Percentiles rank a stretch among this genome's conserved stretches.
phyloP scores from a whole-genome alignment of 2,329 filamentous ascomycete species.

The Leptographium procerum region DNA sequence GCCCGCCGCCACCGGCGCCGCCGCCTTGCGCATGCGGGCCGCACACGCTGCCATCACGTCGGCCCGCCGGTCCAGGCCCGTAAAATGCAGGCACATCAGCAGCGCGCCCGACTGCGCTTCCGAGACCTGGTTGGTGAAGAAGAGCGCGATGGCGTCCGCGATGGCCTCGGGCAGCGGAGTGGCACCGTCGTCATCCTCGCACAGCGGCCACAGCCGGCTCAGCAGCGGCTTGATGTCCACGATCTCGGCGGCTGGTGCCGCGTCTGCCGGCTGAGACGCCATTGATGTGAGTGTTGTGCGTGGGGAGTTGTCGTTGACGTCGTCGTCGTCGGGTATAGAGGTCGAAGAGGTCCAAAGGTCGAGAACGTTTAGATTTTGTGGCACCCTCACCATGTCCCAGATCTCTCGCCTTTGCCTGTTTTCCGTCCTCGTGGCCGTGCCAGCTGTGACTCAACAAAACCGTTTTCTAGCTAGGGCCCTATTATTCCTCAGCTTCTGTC shows the following conservation, averaged over 20 bases:
- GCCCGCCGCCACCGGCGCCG: slow-evolving; percentile 56
- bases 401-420: too few relatives aligned
- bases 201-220: slow-evolving; percentile 57
- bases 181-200: slow-evolving; percentile 31
- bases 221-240: slow-evolving; percentile 61
- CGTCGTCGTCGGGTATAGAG: too few relatives aligned
- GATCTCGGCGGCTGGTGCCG: slow-evolving; percentile 2
- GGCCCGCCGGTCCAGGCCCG: slow-evolving; percentile 68
- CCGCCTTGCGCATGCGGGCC: slow-evolving; percentile 69
- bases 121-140: slow-evolving; percentile 85
- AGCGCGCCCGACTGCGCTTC: slow-evolving; percentile 79
- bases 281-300: background rate
- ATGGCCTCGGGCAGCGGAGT: slow-evolving; percentile 71
- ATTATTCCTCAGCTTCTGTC: too few relatives aligned
- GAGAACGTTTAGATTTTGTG: too few relatives aligned
- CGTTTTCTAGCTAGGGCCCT: too few relatives aligned
- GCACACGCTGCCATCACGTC: slow-evolving; percentile 83
- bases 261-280: slow-evolving; percentile 1
- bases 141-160: slow-evolving; percentile 76
- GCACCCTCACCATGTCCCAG: too few relatives aligned
- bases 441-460: background rate
- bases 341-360: too few relatives aligned
- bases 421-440: too few relatives aligned
- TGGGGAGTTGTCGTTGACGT: background rate
- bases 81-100: slow-evolving; percentile 86